A percentile compares a stretch with the other conserved stretches of the same genome.
Conservation (phyloP, 2,329 filamentous ascomycete species). For the Penicillium hesseltinei region DNA sequence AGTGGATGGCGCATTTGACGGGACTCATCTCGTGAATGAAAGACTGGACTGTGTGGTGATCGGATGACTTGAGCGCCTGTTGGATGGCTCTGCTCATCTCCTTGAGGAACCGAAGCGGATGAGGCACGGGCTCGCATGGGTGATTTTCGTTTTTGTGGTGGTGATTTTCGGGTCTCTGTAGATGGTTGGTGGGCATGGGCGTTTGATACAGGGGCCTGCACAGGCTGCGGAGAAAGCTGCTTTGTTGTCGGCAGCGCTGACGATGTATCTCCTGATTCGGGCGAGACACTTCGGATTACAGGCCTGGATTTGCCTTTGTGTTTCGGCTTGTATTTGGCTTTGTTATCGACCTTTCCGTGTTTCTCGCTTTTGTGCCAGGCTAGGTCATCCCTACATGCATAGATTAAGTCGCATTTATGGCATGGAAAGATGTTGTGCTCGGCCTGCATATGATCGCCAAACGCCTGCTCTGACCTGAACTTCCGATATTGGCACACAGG, state of each 20-base stretch:
- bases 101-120: no score
- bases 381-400: not conserved
- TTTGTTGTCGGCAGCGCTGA: not conserved
- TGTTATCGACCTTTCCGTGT: accelerated
- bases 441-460: not conserved
- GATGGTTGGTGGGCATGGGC: not conserved
- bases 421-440: not conserved
- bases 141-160: not conserved
- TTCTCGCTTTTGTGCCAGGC: not conserved
- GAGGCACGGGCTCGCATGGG: not conserved
- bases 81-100: not conserved
- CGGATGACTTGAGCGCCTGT: not conserved
- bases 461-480: not conserved
- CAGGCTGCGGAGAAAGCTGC: not conserved
- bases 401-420: not conserved
- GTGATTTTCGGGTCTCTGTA: not conserved
- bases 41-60: not conserved
- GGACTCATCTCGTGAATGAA: not conserved
- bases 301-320: not conserved
- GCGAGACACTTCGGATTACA: not conserved
- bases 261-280: not conserved
- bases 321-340: not conserved
- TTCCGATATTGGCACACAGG: not conserved
- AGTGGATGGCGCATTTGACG: not conserved
- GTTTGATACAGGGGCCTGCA: not conserved